Evolutionary conservation across 1,284 basidiomycete species (phyloP), one percentile per base, ranked within the genome.

Genomic region (Tilletia horrida): DNA sequence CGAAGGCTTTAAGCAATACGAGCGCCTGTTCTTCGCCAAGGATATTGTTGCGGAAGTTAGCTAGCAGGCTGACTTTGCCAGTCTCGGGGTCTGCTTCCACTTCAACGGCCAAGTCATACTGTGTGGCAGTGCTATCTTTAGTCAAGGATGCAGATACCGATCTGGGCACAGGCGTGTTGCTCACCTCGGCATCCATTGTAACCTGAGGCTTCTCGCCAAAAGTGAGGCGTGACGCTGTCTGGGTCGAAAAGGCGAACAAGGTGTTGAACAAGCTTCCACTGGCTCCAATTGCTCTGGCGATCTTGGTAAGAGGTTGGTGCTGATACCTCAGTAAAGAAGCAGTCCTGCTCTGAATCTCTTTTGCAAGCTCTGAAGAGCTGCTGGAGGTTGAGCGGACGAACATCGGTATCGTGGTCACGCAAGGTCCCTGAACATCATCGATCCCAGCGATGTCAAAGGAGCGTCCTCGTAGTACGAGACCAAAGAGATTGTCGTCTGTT

Each of bases 391-490:
- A 13, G 25, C 35, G 23, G 55, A 70, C 59, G 4, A 74, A 70
- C 57, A 80, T 72, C 2, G 78, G 78, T 23, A 78, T 74, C 11
- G 77, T 77, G 1, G 76, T 77, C 16, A 78, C 69, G 52, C 75
- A 76, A 21, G 79, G 79, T 18, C 79, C 79, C 44, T 79, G 79
- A 9, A 78, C 68, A 2, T 65, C 29, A 18, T 72, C 74, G 48
- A 74, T 67, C 6, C 50, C 61, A 4, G 71, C 70, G 2, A 71
- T 65, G 1, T 68, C 62, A 42, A 75, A 50, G n/a, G 66, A 71
- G 35, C 77, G 71, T 4, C 79, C 79, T 11, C 72, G 71, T 7
- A 79, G 69, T 1, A 81, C 79, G 4, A 81, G 69, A 13, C 79
- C 79, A 3, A 81, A 63, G 0, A 71, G 72, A 16, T 73, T 68